phyloP scores from a whole-genome alignment of 1,284 basidiomycete species.

The Moesziomyces parantarcticus region DNA sequence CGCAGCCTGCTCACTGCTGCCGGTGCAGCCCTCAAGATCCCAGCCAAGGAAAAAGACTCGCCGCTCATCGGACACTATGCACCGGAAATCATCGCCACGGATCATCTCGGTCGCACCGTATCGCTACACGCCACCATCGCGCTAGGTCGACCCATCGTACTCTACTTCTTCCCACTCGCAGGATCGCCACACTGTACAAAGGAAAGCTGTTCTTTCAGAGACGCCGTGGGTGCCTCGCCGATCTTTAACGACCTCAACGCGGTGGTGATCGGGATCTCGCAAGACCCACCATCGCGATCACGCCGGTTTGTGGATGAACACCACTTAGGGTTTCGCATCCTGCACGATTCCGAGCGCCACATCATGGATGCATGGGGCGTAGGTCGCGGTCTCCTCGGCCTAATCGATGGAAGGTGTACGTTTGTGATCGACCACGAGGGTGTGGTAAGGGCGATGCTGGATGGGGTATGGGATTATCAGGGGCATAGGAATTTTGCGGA shows the following conservation, averaged over 20 bases:
- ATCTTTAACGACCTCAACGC: conserved; percentile 59
- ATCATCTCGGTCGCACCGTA: conserved; percentile 50
- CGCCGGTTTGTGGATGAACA: conserved; percentile 56
- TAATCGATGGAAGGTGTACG: conserved; percentile 54
- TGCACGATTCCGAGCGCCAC: conserved; percentile 48
- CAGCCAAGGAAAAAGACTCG: conserved; percentile 42
- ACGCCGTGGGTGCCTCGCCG: conserved; percentile 52
- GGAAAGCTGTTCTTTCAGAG: conserved; percentile 56
- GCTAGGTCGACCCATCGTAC: conserved; percentile 55
- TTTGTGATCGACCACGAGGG: conserved; percentile 60
- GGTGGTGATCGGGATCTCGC: conserved; percentile 60
- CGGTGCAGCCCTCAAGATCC: conserved; percentile 35
- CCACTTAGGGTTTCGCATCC: conserved; percentile 47
- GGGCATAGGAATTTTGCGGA: conserved; percentile 59
- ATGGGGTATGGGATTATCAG: conserved; percentile 55
- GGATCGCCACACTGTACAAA: conserved; percentile 61
- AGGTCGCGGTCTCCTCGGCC: conserved; percentile 37
- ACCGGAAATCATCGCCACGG: conserved; percentile 55
- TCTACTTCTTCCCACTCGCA: conserved; percentile 62
- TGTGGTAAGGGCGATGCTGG: conserved; percentile 53
- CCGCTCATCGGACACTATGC: conserved; percentile 53
- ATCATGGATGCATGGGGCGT: conserved; percentile 54
- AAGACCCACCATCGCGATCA: conserved; percentile 43
- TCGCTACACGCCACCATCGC: conserved; percentile 57
- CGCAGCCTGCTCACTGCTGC: conserved; percentile 40